Evolutionary conservation across 768 basidiomycete genomes (phyloP).

Genomic region (Amyloporia xantha): DNA sequence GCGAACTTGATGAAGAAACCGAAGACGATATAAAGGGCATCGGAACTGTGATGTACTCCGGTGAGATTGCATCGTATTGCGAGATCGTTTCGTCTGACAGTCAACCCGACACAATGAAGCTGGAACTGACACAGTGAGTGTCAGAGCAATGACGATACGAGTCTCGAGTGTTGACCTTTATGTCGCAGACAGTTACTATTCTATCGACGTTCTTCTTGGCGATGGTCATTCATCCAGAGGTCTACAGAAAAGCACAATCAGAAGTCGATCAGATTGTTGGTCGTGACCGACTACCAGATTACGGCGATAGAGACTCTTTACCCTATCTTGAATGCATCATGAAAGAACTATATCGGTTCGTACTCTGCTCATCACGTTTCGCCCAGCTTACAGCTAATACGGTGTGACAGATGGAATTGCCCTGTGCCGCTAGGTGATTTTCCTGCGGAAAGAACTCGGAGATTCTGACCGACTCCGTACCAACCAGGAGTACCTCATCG

Average conservation of each 20-base stretch:
- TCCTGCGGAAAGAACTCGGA: not conserved
- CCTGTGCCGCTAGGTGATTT: conserved; percentile 13
- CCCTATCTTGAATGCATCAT: conserved; percentile 36
- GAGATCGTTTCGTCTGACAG: not conserved
- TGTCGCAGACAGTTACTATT: conserved; percentile 22
- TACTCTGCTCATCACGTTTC: not conserved
- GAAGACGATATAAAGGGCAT: conserved; percentile 17
- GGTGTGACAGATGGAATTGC: conserved; percentile 7
- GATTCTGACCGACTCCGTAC: not conserved
- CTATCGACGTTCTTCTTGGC: conserved; percentile 32
- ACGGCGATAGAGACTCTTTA: conserved; percentile 31
- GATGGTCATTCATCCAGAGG: conserved; percentile 33
- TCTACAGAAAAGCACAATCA: conserved; percentile 31
- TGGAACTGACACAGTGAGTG: not conserved
- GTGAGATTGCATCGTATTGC: conserved; percentile 1
- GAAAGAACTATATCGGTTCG: conserved; percentile 28
- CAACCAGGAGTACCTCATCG: not conserved
- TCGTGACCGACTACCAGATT: conserved; percentile 30
- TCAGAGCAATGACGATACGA: not conserved
- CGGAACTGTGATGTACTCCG: conserved; percentile 18
- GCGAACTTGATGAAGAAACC: conserved; percentile 10
- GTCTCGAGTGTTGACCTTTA: not conserved
- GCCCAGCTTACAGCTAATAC: not conserved
- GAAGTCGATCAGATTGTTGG: conserved; percentile 39
- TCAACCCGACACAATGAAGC: not conserved